phyloP scores from a whole-genome alignment of 2,329 filamentous ascomycete genomes.

The Monilinia fructicola region DNA sequence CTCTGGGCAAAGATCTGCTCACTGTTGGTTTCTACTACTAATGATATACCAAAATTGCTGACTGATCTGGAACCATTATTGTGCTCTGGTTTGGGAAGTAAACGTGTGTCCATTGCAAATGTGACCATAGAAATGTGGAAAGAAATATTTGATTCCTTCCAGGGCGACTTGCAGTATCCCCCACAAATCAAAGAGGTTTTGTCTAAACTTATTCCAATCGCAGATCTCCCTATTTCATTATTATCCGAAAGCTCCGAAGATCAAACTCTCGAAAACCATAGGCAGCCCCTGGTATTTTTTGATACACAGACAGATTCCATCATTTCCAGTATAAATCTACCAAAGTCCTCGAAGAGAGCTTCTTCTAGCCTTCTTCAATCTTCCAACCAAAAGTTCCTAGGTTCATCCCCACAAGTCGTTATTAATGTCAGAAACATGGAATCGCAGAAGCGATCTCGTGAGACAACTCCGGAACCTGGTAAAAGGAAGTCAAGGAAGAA shows the following conservation, averaged over 20 bases:
- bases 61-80: conserved; percentile 55
- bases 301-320: conserved; percentile 40
- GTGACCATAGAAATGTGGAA: conserved; percentile 67
- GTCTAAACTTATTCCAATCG: conserved; percentile 56
- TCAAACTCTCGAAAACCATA: conserved; percentile 37
- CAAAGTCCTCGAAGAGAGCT: conserved; percentile 15
- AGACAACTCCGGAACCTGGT: conserved; percentile 40
- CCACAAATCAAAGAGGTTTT: conserved; percentile 61
- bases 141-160: conserved; percentile 59
- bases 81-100: conserved; percentile 58
- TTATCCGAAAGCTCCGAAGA: conserved; percentile 44
- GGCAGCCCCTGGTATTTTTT: conserved; percentile 42
- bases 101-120: conserved; percentile 54
- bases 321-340: conserved; percentile 12
- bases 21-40: conserved; percentile 40
- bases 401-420: conserved; percentile 33
- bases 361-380: neutral
- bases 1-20: conserved; percentile 53
- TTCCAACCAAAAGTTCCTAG: neutral
- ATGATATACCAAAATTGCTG: conserved; percentile 47
- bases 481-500: conserved; percentile 41
- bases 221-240: conserved; percentile 51
- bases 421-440: conserved; percentile 25
- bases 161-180: conserved; percentile 61
- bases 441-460: conserved; percentile 31